Base-by-base conservation (phyloP, 495 filamentous ascomycete species). In the Penicillium dipodomyicola region DNA sequence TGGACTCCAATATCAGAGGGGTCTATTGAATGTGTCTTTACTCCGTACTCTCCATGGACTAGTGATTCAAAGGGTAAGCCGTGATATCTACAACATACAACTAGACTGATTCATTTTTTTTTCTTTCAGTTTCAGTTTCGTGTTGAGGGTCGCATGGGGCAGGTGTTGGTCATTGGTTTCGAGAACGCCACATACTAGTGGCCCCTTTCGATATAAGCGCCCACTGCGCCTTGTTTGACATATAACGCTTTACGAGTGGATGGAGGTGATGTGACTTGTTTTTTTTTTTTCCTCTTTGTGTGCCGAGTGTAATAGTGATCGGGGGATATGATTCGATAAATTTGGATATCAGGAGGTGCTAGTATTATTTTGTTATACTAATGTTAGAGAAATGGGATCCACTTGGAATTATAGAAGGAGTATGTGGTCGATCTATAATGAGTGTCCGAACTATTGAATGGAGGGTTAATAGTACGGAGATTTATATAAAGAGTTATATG, bases 201-300 rank as follows among this genome's bases (percentile, higher is more conserved):
- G 17, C 47, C 47, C 47, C 47, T 29, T n/a, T 30, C 17, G 32
- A 39, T 41, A 59, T 63, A 63, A 63, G 61, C 61, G 61, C 61
- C 59, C 48, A 50, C 49, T 40, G 58, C 58, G 61, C 59, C 56
- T 39, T 59, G 54, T 65, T 65, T 57, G 60, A 56, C 56, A 47
- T 41, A 39, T 33, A 55, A 56, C 53, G 49, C 54, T 49, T 47
- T 56, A 41, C 57, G 59, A 62, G 56, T 59, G 49, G 54, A 54
- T 51, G 39, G 47, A 29, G 47, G 35, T 37, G 23, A 41, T 55
- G 61, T 54, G 52, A 61, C 33, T 30, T 30, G 12, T 41, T 35
- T 39, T 39, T 9, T 39, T 17, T 17, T 17, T 17, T 39, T 39
- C 9, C 9, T 4, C 14, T 7, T 39, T 15, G 30, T 39, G 32